Conservation (phyloP, 2,329 filamentous ascomycete species). For the Colletotrichum shisoi region DNA sequence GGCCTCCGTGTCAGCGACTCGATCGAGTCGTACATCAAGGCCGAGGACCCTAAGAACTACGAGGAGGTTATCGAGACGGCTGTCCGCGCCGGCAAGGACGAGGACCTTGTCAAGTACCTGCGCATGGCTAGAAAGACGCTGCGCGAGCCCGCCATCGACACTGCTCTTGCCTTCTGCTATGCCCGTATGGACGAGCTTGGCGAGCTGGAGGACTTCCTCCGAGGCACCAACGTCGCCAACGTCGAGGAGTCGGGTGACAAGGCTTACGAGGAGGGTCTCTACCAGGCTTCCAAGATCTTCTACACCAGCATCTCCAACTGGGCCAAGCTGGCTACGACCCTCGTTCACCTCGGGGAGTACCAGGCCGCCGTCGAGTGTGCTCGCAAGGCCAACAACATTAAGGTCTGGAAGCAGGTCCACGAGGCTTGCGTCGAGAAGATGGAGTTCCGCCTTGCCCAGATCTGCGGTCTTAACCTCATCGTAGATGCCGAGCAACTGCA, state of each 20-base stretch:
- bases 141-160: conserved; percentile 92
- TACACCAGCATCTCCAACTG: conserved; percentile 98
- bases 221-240: conserved; percentile 91
- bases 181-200: conserved; percentile 89
- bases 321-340: conserved; percentile 96
- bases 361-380: conserved; percentile 97
- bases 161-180: conserved; percentile 90
- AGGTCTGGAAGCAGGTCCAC: conserved; percentile 99
- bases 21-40: conserved; percentile 97
- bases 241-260: conserved; percentile 98
- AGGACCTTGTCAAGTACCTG: conserved; percentile 94
- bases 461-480: conserved; percentile 97
- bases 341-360: conserved; percentile 97
- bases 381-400: conserved; percentile 98
- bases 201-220: conserved; percentile 96
- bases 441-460: conserved; percentile 98
- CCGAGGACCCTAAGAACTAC: conserved; percentile 91
- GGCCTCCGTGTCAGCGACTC: conserved; percentile 90
- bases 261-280: conserved; percentile 91
- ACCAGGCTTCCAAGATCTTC: conserved; percentile 96
- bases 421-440: conserved; percentile 96
- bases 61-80: conserved; percentile 95
- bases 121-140: conserved; percentile 97
- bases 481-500: conserved; percentile 95
- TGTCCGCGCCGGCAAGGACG: conserved; percentile 94